A percentile compares a stretch with the other conserved stretches of the same genome.
These are phyloP conservation scores for Rhizophora mangle DNA, from an alignment of 345 rosid species.

Conservation along the genomic window DNA sequence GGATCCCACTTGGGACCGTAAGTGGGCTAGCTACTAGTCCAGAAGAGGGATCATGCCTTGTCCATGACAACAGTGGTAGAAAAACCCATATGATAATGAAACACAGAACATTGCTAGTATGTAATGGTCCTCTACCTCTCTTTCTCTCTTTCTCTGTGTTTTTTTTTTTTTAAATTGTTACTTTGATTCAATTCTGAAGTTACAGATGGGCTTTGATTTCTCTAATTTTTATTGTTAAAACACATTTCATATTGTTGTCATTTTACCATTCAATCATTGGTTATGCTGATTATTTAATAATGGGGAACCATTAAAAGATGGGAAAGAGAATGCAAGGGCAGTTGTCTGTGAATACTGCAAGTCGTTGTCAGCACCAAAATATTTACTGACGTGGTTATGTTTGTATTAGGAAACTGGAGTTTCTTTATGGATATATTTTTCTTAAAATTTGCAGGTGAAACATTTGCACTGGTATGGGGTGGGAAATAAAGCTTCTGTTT, in stretches of 20 bases:
- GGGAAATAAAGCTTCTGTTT: constrained; percentile 65
- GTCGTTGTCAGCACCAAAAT: background rate
- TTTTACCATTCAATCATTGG: constrained; percentile 7
- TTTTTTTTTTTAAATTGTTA: too few species aligned
- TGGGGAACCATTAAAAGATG: background rate
- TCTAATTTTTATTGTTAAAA: background rate
- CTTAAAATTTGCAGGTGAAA: constrained; percentile 58
- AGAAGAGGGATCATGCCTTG: constrained; percentile 82
- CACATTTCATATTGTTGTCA: constrained; percentile 7
- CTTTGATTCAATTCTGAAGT: constrained; percentile 6
- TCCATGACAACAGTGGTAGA: constrained; percentile 59
- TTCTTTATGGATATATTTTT: constrained; percentile 9
- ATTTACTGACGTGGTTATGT: background rate
- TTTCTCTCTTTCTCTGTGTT: constrained; percentile 2
- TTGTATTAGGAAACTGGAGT: background rate
- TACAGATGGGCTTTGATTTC: constrained; percentile 4
- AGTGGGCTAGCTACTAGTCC: constrained; percentile 67
- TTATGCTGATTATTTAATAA: background rate
- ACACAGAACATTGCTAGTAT: constrained; percentile 88
- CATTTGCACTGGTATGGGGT: constrained; percentile 87
- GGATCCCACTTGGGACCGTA: constrained; percentile 63
- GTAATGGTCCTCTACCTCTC: constrained; percentile 29
- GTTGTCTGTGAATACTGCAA: background rate
- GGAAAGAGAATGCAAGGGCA: background rate
- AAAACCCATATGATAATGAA: constrained; percentile 88